phyloP scores from a whole-genome alignment of 2,329 filamentous ascomycete species.

The Colletotrichum higginsianum region DNA sequence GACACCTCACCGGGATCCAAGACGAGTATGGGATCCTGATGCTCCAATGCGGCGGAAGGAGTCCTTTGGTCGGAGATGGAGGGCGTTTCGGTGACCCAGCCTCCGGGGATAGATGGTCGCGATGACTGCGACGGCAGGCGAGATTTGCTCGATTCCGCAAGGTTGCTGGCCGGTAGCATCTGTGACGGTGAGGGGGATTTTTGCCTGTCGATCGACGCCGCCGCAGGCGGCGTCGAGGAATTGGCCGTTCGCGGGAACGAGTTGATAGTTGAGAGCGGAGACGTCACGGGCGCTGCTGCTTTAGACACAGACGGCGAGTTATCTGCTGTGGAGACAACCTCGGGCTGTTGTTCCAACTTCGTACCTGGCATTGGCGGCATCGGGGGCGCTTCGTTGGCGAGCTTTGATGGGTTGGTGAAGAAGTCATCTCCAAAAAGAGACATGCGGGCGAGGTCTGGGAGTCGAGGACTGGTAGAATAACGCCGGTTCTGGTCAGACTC shows the following conservation, averaged over 20 bases:
- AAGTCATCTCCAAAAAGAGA: slow-evolving; percentile 74
- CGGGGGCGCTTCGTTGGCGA: slow-evolving; percentile 47
- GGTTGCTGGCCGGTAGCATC: not conserved
- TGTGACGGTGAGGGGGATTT: slow-evolving; percentile 1
- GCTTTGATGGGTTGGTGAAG: slow-evolving; percentile 58
- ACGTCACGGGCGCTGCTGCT: slow-evolving; percentile 1
- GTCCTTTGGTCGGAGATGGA: slow-evolving; percentile 22
- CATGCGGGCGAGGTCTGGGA: slow-evolving; percentile 71
- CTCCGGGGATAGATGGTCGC: slow-evolving; percentile 50
- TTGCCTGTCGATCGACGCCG: not conserved
- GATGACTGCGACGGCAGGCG: slow-evolving; percentile 18
- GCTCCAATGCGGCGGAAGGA: not conserved
- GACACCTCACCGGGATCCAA: slow-evolving; percentile 42
- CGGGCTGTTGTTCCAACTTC: slow-evolving; percentile 3
- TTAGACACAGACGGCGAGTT: not conserved
- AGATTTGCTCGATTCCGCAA: slow-evolving; percentile 4
- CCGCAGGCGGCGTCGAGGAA: not conserved
- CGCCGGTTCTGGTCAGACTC: slow-evolving; percentile 45
- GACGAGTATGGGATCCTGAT: slow-evolving; percentile 10
- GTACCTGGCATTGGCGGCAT: slow-evolving; percentile 44
- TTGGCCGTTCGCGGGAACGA: slow-evolving; percentile 13
- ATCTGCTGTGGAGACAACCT: slow-evolving; percentile 7
- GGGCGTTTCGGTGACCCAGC: slow-evolving; percentile 50
- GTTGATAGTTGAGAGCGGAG: slow-evolving; percentile 14
- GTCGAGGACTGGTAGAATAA: slow-evolving; percentile 68